phyloP scores from a whole-genome alignment of 2,329 filamentous ascomycete species.

The Berkeleyomyces basicola region DNA sequence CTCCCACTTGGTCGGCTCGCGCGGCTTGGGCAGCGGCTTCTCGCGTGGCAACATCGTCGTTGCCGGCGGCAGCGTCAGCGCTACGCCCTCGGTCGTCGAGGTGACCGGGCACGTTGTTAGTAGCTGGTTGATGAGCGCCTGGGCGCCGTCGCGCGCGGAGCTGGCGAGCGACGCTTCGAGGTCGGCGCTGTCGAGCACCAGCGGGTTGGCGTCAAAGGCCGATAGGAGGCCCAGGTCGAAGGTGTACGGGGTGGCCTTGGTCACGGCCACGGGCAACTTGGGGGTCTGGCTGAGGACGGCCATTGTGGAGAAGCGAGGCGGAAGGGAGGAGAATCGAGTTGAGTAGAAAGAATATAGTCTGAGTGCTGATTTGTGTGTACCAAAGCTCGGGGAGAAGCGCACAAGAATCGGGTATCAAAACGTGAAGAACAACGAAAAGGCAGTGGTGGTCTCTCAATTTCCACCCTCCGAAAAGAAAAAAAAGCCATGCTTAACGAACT shows the following conservation, averaged over 20 bases:
- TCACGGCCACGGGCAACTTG: conserved; percentile 47
- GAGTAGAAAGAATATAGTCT: neutral
- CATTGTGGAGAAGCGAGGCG: conserved; percentile 18
- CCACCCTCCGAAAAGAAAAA: neutral
- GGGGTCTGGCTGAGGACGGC: conserved; percentile 24
- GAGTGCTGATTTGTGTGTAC: neutral
- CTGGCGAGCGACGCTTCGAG: conserved; percentile 53
- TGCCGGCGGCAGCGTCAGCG: conserved; percentile 58
- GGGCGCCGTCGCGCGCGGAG: conserved; percentile 74
- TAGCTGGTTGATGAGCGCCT: conserved; percentile 86
- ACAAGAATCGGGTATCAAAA: neutral
- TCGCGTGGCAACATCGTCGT: conserved; percentile 67
- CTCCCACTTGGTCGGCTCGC: conserved; percentile 85
- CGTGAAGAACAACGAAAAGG: neutral
- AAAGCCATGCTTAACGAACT: conserved; percentile 3
- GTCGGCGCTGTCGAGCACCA: conserved; percentile 35
- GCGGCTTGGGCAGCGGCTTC: conserved; percentile 72
- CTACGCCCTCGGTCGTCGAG: conserved; percentile 52
- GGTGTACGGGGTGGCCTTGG: conserved; percentile 76
- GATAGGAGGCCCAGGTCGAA: conserved; percentile 86
- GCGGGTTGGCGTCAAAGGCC: conserved; percentile 72
- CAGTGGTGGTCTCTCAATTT: too few relatives aligned
- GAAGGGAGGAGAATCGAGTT: neutral
- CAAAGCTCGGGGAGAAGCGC: neutral
- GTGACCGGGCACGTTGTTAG: conserved; percentile 72